Base-by-base conservation (phyloP, 1,139 yeast genomes). In the Diutina ranongensis region DNA sequence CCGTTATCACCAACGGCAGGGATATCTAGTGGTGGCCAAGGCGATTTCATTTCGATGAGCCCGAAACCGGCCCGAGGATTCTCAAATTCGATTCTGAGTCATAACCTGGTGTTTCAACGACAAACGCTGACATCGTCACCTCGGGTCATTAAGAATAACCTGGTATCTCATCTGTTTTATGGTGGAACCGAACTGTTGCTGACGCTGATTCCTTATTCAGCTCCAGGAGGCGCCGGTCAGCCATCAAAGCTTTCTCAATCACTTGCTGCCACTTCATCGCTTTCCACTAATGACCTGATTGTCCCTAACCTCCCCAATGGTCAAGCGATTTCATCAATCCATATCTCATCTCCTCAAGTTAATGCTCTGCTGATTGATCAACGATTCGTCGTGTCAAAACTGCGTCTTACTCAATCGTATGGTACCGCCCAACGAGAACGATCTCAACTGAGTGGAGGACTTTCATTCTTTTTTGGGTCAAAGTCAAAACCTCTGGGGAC, bases 311-410 rank as follows among this genome's bases (percentile, higher is more conserved):
- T 61, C 54, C 77, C 66, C 53, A 76, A 57, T 57, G 82, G 72
- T 58, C 85, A 60, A 62, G 74, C 67, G 52, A 79, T 78, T 44
- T 65, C 73, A 48, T 73, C 81, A 15, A 80, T 78, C 50, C 78
- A 79, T 51, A 77, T 83, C 48, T 80, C 77, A 46, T 80, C 88
- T 0, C 92, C 92, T 2, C 77, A 74, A 48, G 83, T 82, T 7
- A 57, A 57, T 47, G 62, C 72, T 5, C 56, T 71, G 15, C 67
- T 77, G 31, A 80, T 83, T 22, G 92, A 83, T 55, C 80, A 86
- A 13, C 67, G 92, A 45, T 83, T 83, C 56, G 78, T 83, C 44
- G 74, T 83, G 38, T 80, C 88, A 3, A 81, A 81, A 54, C 89
- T 80, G 53, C 73, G 83, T 51, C 75, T 81, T 25, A 83, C 80